Conservation (phyloP, 1,284 basidiomycete genomes). For the Kalmanozyma brasiliensis region DNA sequence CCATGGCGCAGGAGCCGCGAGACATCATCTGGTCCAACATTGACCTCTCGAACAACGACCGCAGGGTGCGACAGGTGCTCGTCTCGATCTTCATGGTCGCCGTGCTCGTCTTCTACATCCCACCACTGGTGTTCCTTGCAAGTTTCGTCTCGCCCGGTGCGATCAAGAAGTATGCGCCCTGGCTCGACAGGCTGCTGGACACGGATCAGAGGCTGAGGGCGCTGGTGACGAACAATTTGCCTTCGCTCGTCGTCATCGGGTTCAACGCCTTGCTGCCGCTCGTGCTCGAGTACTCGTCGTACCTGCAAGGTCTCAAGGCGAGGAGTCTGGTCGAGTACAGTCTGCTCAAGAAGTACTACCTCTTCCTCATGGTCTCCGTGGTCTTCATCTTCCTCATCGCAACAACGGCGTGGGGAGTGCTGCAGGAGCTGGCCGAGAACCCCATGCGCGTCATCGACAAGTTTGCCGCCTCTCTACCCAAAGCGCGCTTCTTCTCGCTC, state of each 20-base stretch:
- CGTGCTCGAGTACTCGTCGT: conserved; percentile 84
- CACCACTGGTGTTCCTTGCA: conserved; percentile 74
- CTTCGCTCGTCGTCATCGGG: conserved; percentile 85
- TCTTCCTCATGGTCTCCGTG: conserved; percentile 92
- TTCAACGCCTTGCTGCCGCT: conserved; percentile 91
- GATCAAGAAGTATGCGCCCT: conserved; percentile 87
- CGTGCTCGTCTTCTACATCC: conserved; percentile 72
- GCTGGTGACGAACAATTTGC: conserved; percentile 90
- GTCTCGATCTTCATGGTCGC: conserved; percentile 73
- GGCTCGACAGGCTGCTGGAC: conserved; percentile 81
- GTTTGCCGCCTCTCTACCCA: conserved; percentile 56
- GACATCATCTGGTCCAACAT: conserved; percentile 96
- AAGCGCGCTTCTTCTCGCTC: conserved; percentile 84
- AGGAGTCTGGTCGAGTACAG: conserved; percentile 93
- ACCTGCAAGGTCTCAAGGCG: conserved; percentile 86
- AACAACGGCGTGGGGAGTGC: conserved; percentile 85
- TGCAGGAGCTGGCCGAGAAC: conserved; percentile 61
- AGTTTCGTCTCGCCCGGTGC: conserved; percentile 87
- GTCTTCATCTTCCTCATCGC: conserved; percentile 94
- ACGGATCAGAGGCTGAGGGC: conserved; percentile 81
- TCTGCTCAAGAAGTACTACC: conserved; percentile 81
- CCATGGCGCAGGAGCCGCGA: conserved; percentile 85
- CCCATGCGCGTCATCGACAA: conserved; percentile 66
- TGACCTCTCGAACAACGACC: conserved; percentile 71
- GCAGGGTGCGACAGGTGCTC: conserved; percentile 57